Evolutionary conservation across 1,139 yeast species (phyloP).

Genomic region (Diutina sp.): DNA sequence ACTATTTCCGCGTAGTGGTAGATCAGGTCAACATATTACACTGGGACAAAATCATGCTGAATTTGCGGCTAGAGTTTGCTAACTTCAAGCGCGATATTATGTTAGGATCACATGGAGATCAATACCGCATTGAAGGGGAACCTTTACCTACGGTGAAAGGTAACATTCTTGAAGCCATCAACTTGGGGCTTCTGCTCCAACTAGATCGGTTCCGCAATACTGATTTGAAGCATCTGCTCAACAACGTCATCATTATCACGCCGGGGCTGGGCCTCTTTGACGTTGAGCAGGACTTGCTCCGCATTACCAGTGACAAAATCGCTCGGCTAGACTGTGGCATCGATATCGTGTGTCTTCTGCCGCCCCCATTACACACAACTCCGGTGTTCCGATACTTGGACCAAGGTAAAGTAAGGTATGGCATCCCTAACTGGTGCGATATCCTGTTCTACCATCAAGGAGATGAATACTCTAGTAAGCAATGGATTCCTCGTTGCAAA

Average conservation of each 20-base stretch:
- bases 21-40: slow-evolving; percentile 81
- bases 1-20: slow-evolving; percentile 85
- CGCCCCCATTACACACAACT: slow-evolving; percentile 85
- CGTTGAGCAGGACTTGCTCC: slow-evolving; percentile 69
- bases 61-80: slow-evolving; percentile 73
- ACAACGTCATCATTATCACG: slow-evolving; percentile 73
- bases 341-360: slow-evolving; percentile 78
- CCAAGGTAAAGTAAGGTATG: slow-evolving; percentile 46
- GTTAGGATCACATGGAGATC: slow-evolving; percentile 24
- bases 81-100: slow-evolving; percentile 65
- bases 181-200: slow-evolving; percentile 67
- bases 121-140: slow-evolving; percentile 36
- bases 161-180: slow-evolving; percentile 76
- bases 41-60: slow-evolving; percentile 91
- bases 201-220: slow-evolving; percentile 77
- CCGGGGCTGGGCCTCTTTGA: slow-evolving; percentile 94
- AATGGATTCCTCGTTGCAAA: slow-evolving; percentile 89
- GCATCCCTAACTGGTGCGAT: slow-evolving; percentile 93
- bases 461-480: slow-evolving; percentile 18
- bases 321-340: slow-evolving; percentile 72
- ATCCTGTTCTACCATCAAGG: slow-evolving; percentile 56
- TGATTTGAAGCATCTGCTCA: slow-evolving; percentile 76
- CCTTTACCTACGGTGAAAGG: slow-evolving; percentile 84
- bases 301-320: slow-evolving; percentile 65
- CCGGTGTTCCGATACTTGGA: slow-evolving; percentile 73